Evolutionary conservation across 2,329 filamentous ascomycete species (phyloP).

Genomic region (Trichoderma polysporum): DNA sequence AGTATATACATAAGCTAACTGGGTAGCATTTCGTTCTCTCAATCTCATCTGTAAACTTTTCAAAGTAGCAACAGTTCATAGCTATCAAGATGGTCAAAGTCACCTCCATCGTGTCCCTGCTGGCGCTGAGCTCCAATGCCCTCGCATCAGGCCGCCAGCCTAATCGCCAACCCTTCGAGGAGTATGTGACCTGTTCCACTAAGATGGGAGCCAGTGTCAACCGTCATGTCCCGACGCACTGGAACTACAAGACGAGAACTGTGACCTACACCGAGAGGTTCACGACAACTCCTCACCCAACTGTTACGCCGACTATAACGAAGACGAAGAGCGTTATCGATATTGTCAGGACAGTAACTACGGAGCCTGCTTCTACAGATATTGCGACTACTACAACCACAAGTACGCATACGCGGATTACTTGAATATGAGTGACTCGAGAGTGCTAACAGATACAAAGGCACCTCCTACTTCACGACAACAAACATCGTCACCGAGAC

Average conservation of each 20-base stretch:
- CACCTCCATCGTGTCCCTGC: slow-evolving; percentile 10
- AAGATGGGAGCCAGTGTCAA: background rate
- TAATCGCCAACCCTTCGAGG: background rate
- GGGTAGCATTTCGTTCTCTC: background rate
- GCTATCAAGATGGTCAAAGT: slow-evolving; percentile 13
- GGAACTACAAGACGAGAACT: slow-evolving; percentile 5
- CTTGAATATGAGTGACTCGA: background rate
- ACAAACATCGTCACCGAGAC: slow-evolving; percentile 6
- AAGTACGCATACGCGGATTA: background rate
- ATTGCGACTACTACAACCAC: background rate
- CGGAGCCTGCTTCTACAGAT: background rate
- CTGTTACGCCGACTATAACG: slow-evolving; percentile 9
- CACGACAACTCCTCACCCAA: slow-evolving; percentile 9
- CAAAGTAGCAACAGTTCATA: background rate
- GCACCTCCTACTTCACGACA: background rate
- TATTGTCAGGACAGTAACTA: background rate
- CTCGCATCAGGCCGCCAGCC: background rate
- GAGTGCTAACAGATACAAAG: background rate
- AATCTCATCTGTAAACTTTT: background rate
- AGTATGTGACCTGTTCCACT: slow-evolving; percentile 4
- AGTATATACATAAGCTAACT: background rate
- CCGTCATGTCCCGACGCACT: slow-evolving; percentile 9
- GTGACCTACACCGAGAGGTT: slow-evolving; percentile 3
- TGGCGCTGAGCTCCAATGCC: slow-evolving; percentile 3
- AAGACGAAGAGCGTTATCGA: slow-evolving; percentile 3